Conservation (phyloP, 225 moss, liverwort and hornwort species). For the Sphagnum contortum region DNA sequence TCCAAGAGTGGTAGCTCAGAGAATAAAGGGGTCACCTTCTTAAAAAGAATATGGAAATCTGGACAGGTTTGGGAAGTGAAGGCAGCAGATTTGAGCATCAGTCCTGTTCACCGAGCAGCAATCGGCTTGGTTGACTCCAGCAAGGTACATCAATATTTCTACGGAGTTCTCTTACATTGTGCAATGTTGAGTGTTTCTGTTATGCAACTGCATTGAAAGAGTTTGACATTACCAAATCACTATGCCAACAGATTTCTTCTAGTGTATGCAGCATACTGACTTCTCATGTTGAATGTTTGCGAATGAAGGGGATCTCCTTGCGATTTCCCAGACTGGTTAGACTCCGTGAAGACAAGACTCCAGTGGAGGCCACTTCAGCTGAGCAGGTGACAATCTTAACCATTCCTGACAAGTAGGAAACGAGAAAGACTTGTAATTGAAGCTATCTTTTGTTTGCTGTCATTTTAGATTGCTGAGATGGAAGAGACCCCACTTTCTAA, state of each 20-base stretch:
- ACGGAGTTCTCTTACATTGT: not conserved
- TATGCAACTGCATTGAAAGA: not conserved
- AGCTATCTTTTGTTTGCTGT: too few relatives aligned
- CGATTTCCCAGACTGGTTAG: slow-evolving; percentile 81
- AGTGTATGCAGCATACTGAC: too few relatives aligned
- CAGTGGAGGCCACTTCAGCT: slow-evolving; percentile 79
- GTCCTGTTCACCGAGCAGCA: slow-evolving; percentile 91
- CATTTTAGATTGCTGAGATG: too few relatives aligned
- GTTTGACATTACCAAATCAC: too few relatives aligned
- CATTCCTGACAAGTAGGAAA: not conserved
- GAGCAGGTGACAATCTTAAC: slow-evolving; percentile 38
- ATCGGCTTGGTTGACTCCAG: slow-evolving; percentile 76
- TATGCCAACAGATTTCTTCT: too few relatives aligned
- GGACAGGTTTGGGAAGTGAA: slow-evolving; percentile 98
- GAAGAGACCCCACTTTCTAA: too few relatives aligned
- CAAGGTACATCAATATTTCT: slow-evolving; percentile 41
- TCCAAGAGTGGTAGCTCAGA: not conserved
- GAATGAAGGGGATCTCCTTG: slow-evolving; percentile 72
- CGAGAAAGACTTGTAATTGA: too few relatives aligned
- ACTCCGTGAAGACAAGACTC: slow-evolving; percentile 85
- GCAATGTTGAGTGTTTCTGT: not conserved
- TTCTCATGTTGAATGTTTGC: too few relatives aligned
- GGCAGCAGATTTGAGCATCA: slow-evolving; percentile 96
- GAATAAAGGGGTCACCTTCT: too few relatives aligned
- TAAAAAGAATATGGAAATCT: not conserved